phyloP scores from a whole-genome alignment of 176 grass and related monocot genomes.

The Chrysopogon serrulatus region DNA sequence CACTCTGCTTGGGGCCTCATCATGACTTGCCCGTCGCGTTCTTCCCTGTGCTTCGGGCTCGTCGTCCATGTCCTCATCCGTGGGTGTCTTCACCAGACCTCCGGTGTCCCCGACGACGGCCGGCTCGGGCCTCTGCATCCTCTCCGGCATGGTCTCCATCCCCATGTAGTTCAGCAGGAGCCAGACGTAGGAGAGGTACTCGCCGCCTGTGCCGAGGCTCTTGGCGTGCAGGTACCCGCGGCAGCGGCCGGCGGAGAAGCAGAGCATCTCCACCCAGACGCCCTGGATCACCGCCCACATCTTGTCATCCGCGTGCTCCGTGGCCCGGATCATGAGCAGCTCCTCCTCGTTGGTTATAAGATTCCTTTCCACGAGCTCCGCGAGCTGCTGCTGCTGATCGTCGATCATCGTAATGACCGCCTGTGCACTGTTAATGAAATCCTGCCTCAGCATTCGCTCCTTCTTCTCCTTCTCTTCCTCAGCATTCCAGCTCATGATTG shows the following conservation, averaged over 20 bases:
- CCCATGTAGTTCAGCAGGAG: background rate
- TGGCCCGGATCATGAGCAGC: background rate
- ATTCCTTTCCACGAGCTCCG: too few species aligned
- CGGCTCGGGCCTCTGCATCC: background rate
- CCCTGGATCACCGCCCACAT: constrained; percentile 4
- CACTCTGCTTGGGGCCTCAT: too few species aligned
- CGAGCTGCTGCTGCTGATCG: too few species aligned
- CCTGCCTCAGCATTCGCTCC: too few species aligned
- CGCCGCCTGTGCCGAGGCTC: background rate
- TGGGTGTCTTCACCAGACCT: background rate
- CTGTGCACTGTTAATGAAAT: too few species aligned
- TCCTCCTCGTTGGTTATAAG: too few species aligned
- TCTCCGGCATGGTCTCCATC: constrained; percentile 12
- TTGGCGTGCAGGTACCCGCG: background rate
- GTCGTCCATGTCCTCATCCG: too few species aligned
- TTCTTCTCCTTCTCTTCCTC: too few species aligned
- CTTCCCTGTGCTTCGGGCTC: background rate
- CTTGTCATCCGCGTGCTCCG: background rate
- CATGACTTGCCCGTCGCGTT: too few species aligned
- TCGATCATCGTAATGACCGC: too few species aligned
- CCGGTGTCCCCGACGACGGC: background rate
- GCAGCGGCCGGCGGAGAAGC: background rate
- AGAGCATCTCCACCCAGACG: constrained; percentile 35
- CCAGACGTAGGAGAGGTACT: constrained; percentile 18
- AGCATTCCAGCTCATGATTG: too few species aligned